phyloP scores from a whole-genome alignment of 2,329 filamentous ascomycete genomes.

The Pestalotiopsis sp. region DNA sequence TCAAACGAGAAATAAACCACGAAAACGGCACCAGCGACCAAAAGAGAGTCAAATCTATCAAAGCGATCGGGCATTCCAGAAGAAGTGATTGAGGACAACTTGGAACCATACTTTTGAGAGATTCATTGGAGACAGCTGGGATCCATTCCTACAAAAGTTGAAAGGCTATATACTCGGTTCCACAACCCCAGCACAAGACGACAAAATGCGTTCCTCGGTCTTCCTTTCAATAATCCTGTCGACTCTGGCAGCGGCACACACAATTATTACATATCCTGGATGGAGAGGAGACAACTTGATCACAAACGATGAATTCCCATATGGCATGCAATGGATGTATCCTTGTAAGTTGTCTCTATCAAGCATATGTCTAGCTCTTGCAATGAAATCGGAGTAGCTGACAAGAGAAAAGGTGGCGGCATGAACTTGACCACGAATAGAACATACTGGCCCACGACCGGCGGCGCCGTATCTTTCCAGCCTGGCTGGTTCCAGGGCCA shows the following conservation, averaged over 20 bases:
- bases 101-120: not conserved
- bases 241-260: constrained; percentile 66
- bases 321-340: constrained; percentile 94
- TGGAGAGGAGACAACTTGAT: constrained; percentile 86
- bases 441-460: constrained; percentile 86
- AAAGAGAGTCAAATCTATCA: not conserved
- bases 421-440: constrained; percentile 77
- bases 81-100: not conserved
- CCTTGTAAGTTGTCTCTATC: constrained; percentile 67
- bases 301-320: constrained; percentile 78
- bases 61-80: not conserved
- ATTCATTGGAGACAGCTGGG: not conserved
- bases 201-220: constrained; percentile 48
- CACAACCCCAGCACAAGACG: constrained; percentile 23
- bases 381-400: not conserved
- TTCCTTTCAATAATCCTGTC: constrained; percentile 47
- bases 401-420: constrained; percentile 72
- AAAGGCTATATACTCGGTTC: constrained; percentile 10
- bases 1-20: not conserved
- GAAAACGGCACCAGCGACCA: not conserved
- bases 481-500: constrained; percentile 97
- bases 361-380: not conserved
- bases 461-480: constrained; percentile 87
- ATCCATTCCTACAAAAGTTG: not conserved
- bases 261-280: constrained; percentile 83